These are phyloP conservation scores for Onygena corvina DNA, from an alignment of 2,329 filamentous ascomycete genomes.

Conservation along the genomic window DNA sequence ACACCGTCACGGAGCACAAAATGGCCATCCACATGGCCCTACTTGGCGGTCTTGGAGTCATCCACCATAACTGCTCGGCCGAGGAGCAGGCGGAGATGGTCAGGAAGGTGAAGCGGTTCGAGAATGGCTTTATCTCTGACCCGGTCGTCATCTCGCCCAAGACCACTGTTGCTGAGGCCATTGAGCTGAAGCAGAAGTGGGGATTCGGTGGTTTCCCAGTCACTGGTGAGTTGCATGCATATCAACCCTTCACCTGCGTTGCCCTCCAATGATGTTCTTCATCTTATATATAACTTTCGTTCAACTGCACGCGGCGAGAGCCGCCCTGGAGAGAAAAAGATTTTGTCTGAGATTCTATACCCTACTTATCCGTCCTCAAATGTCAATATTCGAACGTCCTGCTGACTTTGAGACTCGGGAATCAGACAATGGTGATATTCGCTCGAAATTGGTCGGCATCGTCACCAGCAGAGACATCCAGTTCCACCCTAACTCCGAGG, in stretches of 20 bases:
- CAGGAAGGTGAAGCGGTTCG: slow-evolving; percentile 95
- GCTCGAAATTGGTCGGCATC: slow-evolving; percentile 92
- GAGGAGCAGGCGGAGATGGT: slow-evolving; percentile 98
- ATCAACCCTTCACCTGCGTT: slow-evolving; percentile 13
- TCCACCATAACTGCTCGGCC: slow-evolving; percentile 99
- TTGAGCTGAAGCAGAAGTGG: slow-evolving; percentile 91
- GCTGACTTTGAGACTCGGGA: slow-evolving; percentile 11
- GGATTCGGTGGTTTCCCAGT: slow-evolving; percentile 97
- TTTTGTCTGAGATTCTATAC: slow-evolving; percentile 37
- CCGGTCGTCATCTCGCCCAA: slow-evolving; percentile 79
- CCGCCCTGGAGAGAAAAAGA: slow-evolving; percentile 68
- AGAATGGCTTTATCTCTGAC: slow-evolving; percentile 97
- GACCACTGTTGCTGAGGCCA: slow-evolving; percentile 84
- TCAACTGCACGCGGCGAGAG: slow-evolving; percentile 86
- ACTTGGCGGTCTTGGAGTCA: slow-evolving; percentile 56
- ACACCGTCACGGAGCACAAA: slow-evolving; percentile 97
- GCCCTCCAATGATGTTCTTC: slow-evolving; percentile 55
- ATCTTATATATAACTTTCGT: slow-evolving; percentile 94
- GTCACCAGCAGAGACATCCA: slow-evolving; percentile 97
- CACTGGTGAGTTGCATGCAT: slow-evolving; percentile 60
- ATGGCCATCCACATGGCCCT: slow-evolving; percentile 87
- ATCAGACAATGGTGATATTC: slow-evolving; percentile 76
- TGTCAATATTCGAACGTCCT: neutral
- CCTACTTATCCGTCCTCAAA: slow-evolving; percentile 10
- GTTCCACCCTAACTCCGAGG: slow-evolving; percentile 66